Conservation (phyloP, 495 filamentous ascomycete genomes). For the Pseudomonodictys pantanalensis region DNA sequence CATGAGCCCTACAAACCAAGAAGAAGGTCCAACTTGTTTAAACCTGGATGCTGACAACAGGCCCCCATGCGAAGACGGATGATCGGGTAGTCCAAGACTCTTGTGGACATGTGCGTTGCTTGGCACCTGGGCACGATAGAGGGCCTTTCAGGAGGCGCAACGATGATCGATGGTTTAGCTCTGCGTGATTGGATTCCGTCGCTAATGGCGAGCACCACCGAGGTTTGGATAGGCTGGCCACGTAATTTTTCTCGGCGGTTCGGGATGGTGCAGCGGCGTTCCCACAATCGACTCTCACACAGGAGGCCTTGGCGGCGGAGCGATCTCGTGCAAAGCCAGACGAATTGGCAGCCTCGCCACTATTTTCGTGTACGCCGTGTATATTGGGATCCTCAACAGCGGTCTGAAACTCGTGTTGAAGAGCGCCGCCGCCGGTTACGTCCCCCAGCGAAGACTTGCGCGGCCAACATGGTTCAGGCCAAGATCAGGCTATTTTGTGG, state of each 20-base stretch:
- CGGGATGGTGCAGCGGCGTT: too few species aligned
- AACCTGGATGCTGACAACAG: not conserved
- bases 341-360: too few species aligned
- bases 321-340: too few species aligned
- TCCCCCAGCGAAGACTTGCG: too few species aligned
- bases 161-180: conserved; percentile 9
- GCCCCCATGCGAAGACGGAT: conserved; percentile 7
- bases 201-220: not conserved
- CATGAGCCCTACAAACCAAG: not conserved
- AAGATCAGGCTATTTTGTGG: too few species aligned
- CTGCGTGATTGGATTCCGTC: not conserved
- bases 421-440: too few species aligned
- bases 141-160: conserved; percentile 9
- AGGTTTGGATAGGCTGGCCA: conserved; percentile 5
- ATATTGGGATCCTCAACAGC: too few species aligned
- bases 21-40: not conserved
- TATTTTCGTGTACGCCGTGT: too few species aligned
- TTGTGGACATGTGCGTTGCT: conserved; percentile 10
- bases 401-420: too few species aligned
- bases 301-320: too few species aligned
- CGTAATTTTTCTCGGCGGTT: conserved; percentile 16
- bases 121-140: conserved; percentile 9
- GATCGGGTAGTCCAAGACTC: not conserved
- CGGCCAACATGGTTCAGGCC: too few species aligned
- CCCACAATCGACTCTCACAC: too few species aligned